These are phyloP conservation scores for Friedmanniomyces endolithicus DNA, from an alignment of 495 filamentous ascomycete species.

Conservation along the genomic window DNA sequence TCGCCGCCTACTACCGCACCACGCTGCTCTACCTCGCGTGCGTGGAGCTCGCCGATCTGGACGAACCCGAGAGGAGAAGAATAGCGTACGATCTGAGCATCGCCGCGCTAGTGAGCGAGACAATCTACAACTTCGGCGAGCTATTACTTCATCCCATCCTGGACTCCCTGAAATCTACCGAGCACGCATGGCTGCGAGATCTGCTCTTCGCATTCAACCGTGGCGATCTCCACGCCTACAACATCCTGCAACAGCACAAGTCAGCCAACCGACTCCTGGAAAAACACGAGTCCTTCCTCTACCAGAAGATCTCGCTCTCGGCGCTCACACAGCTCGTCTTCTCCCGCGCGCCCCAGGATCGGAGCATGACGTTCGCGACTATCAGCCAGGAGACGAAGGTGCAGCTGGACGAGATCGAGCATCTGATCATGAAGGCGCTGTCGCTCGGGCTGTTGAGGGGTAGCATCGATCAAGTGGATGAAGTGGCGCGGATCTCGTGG, in stretches of 20 bases:
- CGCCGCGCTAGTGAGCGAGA: constrained; percentile 81
- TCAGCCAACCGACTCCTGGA: constrained; percentile 61
- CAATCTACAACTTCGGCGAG: constrained; percentile 99
- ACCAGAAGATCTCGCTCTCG: constrained; percentile 93
- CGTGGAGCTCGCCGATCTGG: constrained; percentile 67
- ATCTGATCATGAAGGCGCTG: constrained; percentile 95
- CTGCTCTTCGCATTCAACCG: constrained; percentile 96
- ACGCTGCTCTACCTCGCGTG: constrained; percentile 97
- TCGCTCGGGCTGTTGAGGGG: constrained; percentile 81
- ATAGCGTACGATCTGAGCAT: constrained; percentile 88
- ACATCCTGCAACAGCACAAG: constrained; percentile 66
- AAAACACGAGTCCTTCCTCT: constrained; percentile 67
- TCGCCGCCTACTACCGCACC: constrained; percentile 90
- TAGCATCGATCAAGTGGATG: constrained; percentile 90
- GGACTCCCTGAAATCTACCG: constrained; percentile 56
- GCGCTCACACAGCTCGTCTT: constrained; percentile 95
- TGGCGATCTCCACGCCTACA: constrained; percentile 78
- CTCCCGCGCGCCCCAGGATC: constrained; percentile 86
- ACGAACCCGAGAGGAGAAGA: constrained; percentile 54
- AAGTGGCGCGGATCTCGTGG: constrained; percentile 92
- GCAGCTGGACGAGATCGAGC: constrained; percentile 79
- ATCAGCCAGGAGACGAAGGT: constrained; percentile 91
- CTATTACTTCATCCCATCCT: constrained; percentile 94
- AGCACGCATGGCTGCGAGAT: constrained; percentile 73
- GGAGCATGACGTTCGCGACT: constrained; percentile 76